These are phyloP conservation scores for Parafenestella ontariensis DNA, from an alignment of 2,329 filamentous ascomycete genomes.

Conservation along the genomic window DNA sequence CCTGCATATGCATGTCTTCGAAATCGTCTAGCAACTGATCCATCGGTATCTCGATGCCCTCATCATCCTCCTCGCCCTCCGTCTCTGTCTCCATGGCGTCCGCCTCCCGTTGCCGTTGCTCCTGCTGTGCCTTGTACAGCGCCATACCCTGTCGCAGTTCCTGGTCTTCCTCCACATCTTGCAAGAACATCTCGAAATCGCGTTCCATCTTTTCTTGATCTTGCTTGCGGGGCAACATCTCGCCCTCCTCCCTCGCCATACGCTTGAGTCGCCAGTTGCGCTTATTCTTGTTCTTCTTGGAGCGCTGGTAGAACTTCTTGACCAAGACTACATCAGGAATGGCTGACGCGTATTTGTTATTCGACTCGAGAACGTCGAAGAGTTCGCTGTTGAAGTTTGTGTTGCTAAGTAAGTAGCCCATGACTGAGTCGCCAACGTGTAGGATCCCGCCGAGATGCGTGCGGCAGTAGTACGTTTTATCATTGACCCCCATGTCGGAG, in stretches of 20 bases:
- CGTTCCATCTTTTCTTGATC: constrained; percentile 88
- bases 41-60: constrained; percentile 60
- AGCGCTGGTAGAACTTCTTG: constrained; percentile 93
- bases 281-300: constrained; percentile 74
- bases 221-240: constrained; percentile 82
- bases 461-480: constrained; percentile 85
- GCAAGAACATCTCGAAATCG: constrained; percentile 97
- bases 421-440: constrained; percentile 86
- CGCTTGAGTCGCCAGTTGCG: constrained; percentile 91
- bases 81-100: constrained; percentile 72
- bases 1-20: constrained; percentile 81
- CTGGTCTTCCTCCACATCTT: constrained; percentile 93
- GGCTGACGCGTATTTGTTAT: constrained; percentile 71
- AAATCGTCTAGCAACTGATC: constrained; percentile 83
- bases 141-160: constrained; percentile 85
- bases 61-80: constrained; percentile 63
- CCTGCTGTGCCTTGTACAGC: constrained; percentile 75
- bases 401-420: constrained; percentile 91
- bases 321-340: constrained; percentile 94
- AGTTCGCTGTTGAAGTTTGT: constrained; percentile 92
- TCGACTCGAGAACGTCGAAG: constrained; percentile 83
- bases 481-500: constrained; percentile 84
- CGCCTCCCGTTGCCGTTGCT: constrained; percentile 62
- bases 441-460: constrained; percentile 89
- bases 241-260: constrained; percentile 88